Evolutionary conservation across 495 filamentous ascomycete genomes (phyloP).

Genomic region (Trichoderma reesei): DNA sequence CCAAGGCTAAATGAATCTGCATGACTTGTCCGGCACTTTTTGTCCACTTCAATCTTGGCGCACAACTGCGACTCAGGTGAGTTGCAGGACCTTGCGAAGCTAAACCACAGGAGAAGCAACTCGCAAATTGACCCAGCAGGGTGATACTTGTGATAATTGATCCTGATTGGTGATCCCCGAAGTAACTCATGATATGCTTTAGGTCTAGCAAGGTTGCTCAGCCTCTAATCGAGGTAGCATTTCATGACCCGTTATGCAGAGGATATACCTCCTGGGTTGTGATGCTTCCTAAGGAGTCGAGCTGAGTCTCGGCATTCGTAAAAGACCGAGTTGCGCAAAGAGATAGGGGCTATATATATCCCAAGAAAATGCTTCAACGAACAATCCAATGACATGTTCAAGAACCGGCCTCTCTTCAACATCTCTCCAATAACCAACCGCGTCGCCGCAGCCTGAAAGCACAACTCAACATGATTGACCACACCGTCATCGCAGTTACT

Average conservation of each 20-base stretch:
- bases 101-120: not conserved
- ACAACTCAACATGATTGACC: slow-evolving; percentile 18
- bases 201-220: not conserved
- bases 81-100: not conserved
- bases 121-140: not conserved
- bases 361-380: not conserved
- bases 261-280: not conserved
- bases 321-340: not conserved
- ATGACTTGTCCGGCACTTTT: not conserved
- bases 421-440: not conserved
- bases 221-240: not conserved
- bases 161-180: too few relatives aligned
- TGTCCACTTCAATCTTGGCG: not conserved
- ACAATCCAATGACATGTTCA: not conserved
- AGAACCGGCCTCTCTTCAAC: not conserved
- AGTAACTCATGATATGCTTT: not conserved
- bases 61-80: too few relatives aligned
- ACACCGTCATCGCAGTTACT: slow-evolving; percentile 18
- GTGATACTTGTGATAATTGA: too few relatives aligned
- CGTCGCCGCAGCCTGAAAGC: not conserved
- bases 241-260: too few relatives aligned
- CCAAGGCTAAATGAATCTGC: not conserved
- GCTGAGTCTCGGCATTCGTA: not conserved
- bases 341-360: not conserved
- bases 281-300: not conserved